phyloP scores from a whole-genome alignment of 345 rosid species.

The Sonneratia alba region DNA sequence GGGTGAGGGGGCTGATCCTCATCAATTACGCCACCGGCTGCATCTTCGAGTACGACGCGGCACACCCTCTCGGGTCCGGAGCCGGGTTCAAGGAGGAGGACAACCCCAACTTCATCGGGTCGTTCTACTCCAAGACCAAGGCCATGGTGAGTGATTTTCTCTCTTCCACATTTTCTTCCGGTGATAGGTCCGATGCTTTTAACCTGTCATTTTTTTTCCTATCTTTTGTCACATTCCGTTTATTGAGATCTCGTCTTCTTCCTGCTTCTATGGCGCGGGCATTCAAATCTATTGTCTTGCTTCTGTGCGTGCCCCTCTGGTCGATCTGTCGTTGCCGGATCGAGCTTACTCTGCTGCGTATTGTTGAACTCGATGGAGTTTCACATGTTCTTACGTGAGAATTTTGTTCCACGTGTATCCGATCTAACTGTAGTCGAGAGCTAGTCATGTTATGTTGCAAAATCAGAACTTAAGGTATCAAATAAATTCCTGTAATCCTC shows the following conservation, averaged over 20 bases:
- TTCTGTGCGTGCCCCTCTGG: too few relatives aligned
- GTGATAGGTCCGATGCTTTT: not conserved
- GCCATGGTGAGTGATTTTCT: conserved; percentile 56
- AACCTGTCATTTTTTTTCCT: not conserved
- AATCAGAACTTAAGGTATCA: too few relatives aligned
- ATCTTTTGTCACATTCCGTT: not conserved
- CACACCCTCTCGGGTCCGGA: conserved; percentile 67
- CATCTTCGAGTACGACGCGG: conserved; percentile 70
- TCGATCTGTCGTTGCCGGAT: too few relatives aligned
- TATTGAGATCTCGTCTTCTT: not conserved
- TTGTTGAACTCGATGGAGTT: too few relatives aligned
- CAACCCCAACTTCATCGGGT: conserved; percentile 74
- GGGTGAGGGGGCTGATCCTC: conserved; percentile 51
- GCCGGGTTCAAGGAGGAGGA: conserved; percentile 88
- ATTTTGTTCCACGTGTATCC: too few relatives aligned
- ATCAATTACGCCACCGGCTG: conserved; percentile 88
- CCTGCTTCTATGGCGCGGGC: not conserved
- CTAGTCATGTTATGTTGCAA: too few relatives aligned
- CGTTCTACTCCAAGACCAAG: conserved; percentile 87
- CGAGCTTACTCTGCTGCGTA: too few relatives aligned
- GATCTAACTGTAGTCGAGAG: too few relatives aligned
- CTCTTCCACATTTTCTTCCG: not conserved
- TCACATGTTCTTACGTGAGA: too few relatives aligned
- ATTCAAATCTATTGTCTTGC: not conserved
- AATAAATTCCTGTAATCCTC: too few relatives aligned